A percentile compares a stretch with the other conserved stretches of the same genome.
These are phyloP conservation scores for Rhododendron vialii DNA, from an alignment of 148 eudicot species.

Conservation along the genomic window DNA sequence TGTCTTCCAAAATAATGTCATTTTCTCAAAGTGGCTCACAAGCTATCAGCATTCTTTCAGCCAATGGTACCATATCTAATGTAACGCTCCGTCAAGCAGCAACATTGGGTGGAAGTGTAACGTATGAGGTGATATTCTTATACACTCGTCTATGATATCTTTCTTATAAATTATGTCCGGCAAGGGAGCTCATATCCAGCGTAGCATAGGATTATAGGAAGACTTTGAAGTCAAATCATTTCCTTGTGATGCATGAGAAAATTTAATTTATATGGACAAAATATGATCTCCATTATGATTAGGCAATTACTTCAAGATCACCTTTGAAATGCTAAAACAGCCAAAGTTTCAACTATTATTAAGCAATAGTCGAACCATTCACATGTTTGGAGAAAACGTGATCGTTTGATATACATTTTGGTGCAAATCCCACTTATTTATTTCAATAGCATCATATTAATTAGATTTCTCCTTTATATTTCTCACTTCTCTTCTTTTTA, in stretches of 20 bases:
- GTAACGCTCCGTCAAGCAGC: slow-evolving; percentile 28
- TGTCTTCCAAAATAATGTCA: slow-evolving; percentile 26
- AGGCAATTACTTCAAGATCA: not conserved
- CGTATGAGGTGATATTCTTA: slow-evolving; percentile 21
- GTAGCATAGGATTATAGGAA: not conserved
- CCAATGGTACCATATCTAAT: slow-evolving; percentile 25
- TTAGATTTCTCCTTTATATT: not conserved
- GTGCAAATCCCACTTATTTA: not conserved
- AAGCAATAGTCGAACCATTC: not conserved
- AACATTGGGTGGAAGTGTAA: slow-evolving; percentile 27
- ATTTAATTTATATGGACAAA: not conserved
- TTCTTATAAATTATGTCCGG: not conserved
- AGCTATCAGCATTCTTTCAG: slow-evolving; percentile 21
- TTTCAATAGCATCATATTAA: no score
- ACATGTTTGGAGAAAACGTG: not conserved
- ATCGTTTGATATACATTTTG: not conserved
- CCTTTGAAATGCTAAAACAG: not conserved
- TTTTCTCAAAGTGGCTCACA: slow-evolving; percentile 18
- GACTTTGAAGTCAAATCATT: not conserved
- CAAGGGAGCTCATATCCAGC: not conserved
- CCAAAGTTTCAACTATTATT: not conserved
- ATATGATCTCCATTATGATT: not conserved
- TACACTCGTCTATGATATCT: not conserved
- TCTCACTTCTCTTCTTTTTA: not conserved
- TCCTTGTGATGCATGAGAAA: not conserved